Conservation (phyloP, 2,329 filamentous ascomycete species). For the Pseudocercospora fijiensis region DNA sequence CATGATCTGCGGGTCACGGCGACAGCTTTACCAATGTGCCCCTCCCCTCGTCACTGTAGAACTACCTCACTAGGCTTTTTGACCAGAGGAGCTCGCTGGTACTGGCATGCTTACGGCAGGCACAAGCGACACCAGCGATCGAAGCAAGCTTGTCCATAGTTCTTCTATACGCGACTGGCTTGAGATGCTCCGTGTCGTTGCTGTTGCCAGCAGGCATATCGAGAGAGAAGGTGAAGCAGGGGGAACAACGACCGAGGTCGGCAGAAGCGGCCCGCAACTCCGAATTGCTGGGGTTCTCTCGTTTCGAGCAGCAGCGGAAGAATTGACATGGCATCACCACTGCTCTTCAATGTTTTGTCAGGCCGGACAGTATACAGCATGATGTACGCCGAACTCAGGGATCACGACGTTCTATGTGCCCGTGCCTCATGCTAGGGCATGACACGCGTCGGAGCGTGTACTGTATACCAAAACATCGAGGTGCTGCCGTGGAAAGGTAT, state of each 20-base stretch:
- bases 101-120: not conserved
- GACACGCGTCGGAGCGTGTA: not conserved
- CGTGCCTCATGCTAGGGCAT: not conserved
- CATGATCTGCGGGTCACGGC: not conserved
- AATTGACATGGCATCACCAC: not conserved
- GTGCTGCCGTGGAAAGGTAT: not conserved
- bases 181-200: not conserved
- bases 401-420: not conserved
- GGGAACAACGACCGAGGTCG: not conserved
- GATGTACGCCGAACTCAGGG: not conserved
- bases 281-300: not conserved
- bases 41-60: not conserved
- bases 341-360: not conserved
- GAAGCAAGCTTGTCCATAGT: not conserved
- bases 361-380: not conserved
- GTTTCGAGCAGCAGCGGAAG: not conserved
- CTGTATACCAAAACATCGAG: not conserved
- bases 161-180: not conserved
- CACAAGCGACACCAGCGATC: not conserved
- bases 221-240: no score
- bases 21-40: constrained; percentile 2
- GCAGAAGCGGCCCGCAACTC: not conserved
- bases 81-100: not conserved
- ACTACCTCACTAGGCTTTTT: no score
- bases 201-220: not conserved